A percentile compares a stretch with the other conserved stretches of the same genome.
These are phyloP conservation scores for Collariella sp. DNA, from an alignment of 495 filamentous ascomycete species.

Conservation along the genomic window DNA sequence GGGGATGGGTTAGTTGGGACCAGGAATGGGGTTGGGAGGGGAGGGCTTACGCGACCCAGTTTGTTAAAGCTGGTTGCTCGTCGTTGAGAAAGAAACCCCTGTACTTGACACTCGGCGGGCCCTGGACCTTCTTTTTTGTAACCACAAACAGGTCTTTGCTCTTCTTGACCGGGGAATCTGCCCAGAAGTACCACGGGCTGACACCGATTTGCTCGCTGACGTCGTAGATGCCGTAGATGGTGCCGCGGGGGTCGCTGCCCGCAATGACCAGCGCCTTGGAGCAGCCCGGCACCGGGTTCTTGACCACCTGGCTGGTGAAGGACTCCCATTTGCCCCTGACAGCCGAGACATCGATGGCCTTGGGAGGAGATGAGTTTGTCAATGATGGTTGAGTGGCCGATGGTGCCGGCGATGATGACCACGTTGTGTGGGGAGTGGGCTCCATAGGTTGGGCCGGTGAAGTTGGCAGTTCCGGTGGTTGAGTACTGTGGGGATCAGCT, in stretches of 20 bases:
- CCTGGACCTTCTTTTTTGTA: conserved; percentile 46
- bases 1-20: not conserved
- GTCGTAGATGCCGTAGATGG: conserved; percentile 66
- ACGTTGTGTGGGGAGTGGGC: conserved; percentile 38
- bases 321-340: conserved; percentile 63
- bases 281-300: conserved; percentile 50
- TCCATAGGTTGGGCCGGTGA: conserved; percentile 37
- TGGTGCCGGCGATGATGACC: conserved; percentile 63
- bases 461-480: conserved; percentile 34
- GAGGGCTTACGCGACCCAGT: conserved; percentile 49
- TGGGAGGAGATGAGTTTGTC: conserved; percentile 47
- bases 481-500: conserved; percentile 29
- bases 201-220: conserved; percentile 70
- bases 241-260: conserved; percentile 58
- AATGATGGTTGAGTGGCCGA: conserved; percentile 55
- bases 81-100: conserved; percentile 75
- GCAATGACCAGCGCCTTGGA: conserved; percentile 57
- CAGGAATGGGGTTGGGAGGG: not conserved
- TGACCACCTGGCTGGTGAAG: conserved; percentile 51
- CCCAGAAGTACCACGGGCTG: conserved; percentile 70
- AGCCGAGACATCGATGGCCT: conserved; percentile 43
- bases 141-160: conserved; percentile 49
- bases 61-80: conserved; percentile 61
- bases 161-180: conserved; percentile 53
- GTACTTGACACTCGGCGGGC: conserved; percentile 60